A percentile compares a stretch with the other conserved stretches of the same genome.
These are phyloP conservation scores for Luzula sylvatica DNA, from an alignment of 176 grass and related monocot species.

Conservation along the genomic window DNA sequence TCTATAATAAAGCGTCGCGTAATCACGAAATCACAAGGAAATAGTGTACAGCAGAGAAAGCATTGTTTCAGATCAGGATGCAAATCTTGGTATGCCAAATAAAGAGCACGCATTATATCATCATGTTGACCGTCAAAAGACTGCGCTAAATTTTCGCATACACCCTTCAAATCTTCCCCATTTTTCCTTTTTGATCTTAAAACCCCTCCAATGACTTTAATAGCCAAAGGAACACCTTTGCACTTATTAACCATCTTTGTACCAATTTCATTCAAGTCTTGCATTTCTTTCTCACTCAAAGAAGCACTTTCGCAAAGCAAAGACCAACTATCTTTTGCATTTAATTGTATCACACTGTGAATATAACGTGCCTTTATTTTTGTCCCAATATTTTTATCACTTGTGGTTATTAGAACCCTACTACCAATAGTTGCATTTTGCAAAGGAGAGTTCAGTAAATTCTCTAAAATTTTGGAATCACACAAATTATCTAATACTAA, in stretches of 20 bases:
- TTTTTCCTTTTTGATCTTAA: constrained; percentile 35
- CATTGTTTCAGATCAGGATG: constrained; percentile 42
- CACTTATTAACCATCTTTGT: constrained; percentile 40
- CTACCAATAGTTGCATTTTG: constrained; percentile 22
- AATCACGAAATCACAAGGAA: constrained; percentile 37
- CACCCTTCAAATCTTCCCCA: constrained; percentile 22
- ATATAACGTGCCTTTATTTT: constrained; percentile 20
- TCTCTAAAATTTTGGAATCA: constrained; percentile 24
- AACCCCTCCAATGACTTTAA: constrained; percentile 34
- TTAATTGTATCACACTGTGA: constrained; percentile 19
- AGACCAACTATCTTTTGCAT: constrained; percentile 32
- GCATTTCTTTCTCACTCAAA: constrained; percentile 3
- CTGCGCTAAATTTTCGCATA: constrained; percentile 37
- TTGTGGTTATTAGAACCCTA: constrained; percentile 39
- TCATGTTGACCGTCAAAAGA: constrained; percentile 18
- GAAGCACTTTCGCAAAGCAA: constrained; percentile 28
- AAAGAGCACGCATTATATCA: constrained; percentile 32
- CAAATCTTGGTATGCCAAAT: constrained; percentile 45
- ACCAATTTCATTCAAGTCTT: constrained; percentile 27
- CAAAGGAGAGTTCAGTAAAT: constrained; percentile 18
- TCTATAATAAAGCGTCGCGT: constrained; percentile 21
- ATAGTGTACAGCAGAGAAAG: constrained; percentile 45
- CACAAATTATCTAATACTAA: constrained; percentile 33
- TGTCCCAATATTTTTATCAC: constrained; percentile 22
- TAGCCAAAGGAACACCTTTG: constrained; percentile 34